Base-by-base conservation (phyloP, 2,329 filamentous ascomycete species). In the Verticillium klebahnii region DNA sequence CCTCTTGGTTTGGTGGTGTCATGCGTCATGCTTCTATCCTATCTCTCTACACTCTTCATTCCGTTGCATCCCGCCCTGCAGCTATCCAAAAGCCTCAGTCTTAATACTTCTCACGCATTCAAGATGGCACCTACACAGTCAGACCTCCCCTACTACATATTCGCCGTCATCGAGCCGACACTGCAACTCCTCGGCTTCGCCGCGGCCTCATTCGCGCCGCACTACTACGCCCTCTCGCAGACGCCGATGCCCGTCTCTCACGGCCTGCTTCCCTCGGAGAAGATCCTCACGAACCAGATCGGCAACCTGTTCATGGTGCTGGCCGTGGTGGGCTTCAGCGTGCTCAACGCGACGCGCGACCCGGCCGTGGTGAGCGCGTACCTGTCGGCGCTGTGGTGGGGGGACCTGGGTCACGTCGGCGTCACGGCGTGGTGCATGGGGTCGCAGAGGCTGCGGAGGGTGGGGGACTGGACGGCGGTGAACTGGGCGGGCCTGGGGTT, bases 341-440 rank as follows among this genome's bases (percentile, higher is more conserved):
- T 58, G 23, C 29, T 58, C 9, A 58, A 31, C 37, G 5, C 57
- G 19, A 31, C 23, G n/a, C n/a, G 17, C 57, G 57, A 58, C 37
- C 25, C 6, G 19, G 57, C 37, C 37, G 37, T 58, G 12, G 37
- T 45, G 11, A 15, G 14, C 4, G 19, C 57, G 37, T 58, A 58
- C 37, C 37, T 58, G 23, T 58, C 57, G 17, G 57, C 57, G 25
- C 25, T 58, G 19, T 58, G 57, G 37, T 58, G 57, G 57, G 57
- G 57, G 23, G 57, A 58, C 37, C 23, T 58, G 57, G 57, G 57
- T 12, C 57, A 58, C 37, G 15, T 58, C 23, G 57, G 57, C 5
- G 37, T 58, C 25, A 58, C 57, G 25, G 37, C 57, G 7, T 58
- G 57, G 57, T 58, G 57, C 15, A 58, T 58, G 57, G 57, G 57